Evolutionary conservation across 371 early-diverging fungal species (phyloP).

Genomic region (Haplosporangium sp.): DNA sequence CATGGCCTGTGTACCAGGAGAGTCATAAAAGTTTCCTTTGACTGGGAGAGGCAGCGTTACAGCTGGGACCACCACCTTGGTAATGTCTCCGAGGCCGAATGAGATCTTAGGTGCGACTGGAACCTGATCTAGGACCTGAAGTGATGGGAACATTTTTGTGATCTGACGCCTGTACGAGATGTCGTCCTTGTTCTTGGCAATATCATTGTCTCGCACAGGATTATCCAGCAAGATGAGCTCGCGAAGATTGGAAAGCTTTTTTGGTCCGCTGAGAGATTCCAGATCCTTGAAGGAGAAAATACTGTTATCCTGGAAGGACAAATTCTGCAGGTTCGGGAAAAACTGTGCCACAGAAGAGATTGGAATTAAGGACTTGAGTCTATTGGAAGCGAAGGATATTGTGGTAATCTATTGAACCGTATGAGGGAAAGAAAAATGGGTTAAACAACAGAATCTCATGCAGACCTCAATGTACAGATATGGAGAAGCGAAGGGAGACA

Average conservation of each 20-base stretch:
- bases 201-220: slow-evolving; percentile 15
- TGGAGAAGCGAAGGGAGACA: background rate
- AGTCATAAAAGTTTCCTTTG: slow-evolving; percentile 31
- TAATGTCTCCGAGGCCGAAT: slow-evolving; percentile 23
- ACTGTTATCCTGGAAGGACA: slow-evolving; percentile 23
- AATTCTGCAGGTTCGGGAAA: slow-evolving; percentile 30
- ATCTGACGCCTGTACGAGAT: slow-evolving; percentile 22
- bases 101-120: slow-evolving; percentile 30
- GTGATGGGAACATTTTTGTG: slow-evolving; percentile 23
- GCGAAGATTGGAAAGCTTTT: slow-evolving; percentile 19
- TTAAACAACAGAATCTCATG: background rate
- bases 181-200: slow-evolving; percentile 31
- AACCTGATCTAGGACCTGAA: slow-evolving; percentile 19
- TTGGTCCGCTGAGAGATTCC: slow-evolving; percentile 16
- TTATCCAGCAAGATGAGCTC: slow-evolving; percentile 36
- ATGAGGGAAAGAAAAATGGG: background rate
- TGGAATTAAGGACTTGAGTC: slow-evolving; percentile 13
- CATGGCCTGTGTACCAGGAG: slow-evolving; percentile 24
- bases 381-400: slow-evolving; percentile 24
- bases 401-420: slow-evolving; percentile 13
- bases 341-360: slow-evolving; percentile 21
- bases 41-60: slow-evolving; percentile 13
- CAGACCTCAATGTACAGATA: background rate
- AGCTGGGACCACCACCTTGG: background rate
- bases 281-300: slow-evolving; percentile 14